Evolutionary conservation across 2,329 filamentous ascomycete genomes (phyloP), one percentile per base, ranked within the genome.

Genomic region (Ascochyta rabiei): DNA sequence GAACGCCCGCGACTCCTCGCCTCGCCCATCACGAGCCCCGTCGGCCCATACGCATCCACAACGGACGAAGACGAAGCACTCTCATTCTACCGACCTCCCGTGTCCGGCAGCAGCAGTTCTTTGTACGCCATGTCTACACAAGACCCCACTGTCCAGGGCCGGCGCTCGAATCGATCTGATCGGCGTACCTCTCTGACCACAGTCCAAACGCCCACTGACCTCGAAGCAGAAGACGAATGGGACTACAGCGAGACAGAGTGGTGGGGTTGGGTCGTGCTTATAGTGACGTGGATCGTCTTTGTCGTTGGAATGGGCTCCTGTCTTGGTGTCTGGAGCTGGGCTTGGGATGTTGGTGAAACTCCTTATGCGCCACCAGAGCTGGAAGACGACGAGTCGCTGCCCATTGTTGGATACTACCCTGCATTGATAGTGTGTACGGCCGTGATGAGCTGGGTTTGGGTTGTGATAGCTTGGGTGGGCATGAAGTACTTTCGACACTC

Each of bases 401-500:
- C 95, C 2, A 96, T 99, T 68, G 90, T 96, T 10, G 95, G 96
- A 9, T 99, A 99, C 76, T 99, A 99, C 77, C 95, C 95, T 21
- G 91, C 93, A 10, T 79, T 99, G 68, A 90, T 98, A 61, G 95
- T 98, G 54, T 80, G 98, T 63, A 97, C 93, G 3, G 88, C 93
- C 3, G 90, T 99, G 24, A 97, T 99, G 90, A 92, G 93, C 16
- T 99, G 95, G 95, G 91, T 98, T 6, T 99, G 95, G 95, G 95
- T 98, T 16, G 86, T 96, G 12, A 88, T 96, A 53, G 95, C 96
- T 10, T 99, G 95, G 95, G 89, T 98, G 43, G 95, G 95, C 21
- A 98, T 99, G 93, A 99, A 99, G 75, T 98, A 98, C 76, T 99
- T 99, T 72, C 87, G 93, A 65, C 95, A 99, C 80, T 93, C 95